Base-by-base conservation (phyloP, 2,329 filamentous ascomycete species). In the Colletotrichum sp. region DNA sequence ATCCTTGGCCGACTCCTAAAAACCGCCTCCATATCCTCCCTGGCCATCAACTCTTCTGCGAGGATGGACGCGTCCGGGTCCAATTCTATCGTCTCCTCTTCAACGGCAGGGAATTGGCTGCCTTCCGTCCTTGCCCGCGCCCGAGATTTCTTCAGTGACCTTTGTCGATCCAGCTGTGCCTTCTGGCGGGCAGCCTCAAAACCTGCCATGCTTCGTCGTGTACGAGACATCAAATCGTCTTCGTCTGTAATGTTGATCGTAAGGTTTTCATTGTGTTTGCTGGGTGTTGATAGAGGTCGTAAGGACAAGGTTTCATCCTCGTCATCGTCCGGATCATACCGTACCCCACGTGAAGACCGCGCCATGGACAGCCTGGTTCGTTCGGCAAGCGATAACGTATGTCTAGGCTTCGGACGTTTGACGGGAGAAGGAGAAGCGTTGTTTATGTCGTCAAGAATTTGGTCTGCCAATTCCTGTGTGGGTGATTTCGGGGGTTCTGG, bases 1-100 rank as follows among this genome's bases (percentile, higher is more conserved):
- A 98, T 92, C 83, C 93, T 94, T 0, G 96, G 96, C 78, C 96
- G 86, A 78, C 95, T 96, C 85, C 93, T 95, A 83, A 98, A 98
- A 2, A 98, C 93, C 30, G 93, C 94, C 75, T 94, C 93, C 83
- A 95, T 94, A 76, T 98, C 95, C 78, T 95, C 93, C 71, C 93
- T 90, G 18, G 78, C 89, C 72, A 98, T 92, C 55, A 98, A 85
- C 78, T 93, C 90, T 81, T 96, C 93, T 1, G 90, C 88, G 10
- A 94, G 89, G 2, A 92, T 88, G 28, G 84, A 80, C n/a, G 84
- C 81, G 36, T 83, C 81, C 44, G 79, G 84, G 9, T 81, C 84
- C 21, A 80, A 84, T 71, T 78, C 77, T 67, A 15, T 78, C 66
- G 34, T 74, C 18, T 77, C 79, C 79, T 92, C 89, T 7, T 88